These are phyloP conservation scores for Taiwanofungus camphoratus DNA, from an alignment of 1,284 basidiomycete species.

Conservation along the genomic window DNA sequence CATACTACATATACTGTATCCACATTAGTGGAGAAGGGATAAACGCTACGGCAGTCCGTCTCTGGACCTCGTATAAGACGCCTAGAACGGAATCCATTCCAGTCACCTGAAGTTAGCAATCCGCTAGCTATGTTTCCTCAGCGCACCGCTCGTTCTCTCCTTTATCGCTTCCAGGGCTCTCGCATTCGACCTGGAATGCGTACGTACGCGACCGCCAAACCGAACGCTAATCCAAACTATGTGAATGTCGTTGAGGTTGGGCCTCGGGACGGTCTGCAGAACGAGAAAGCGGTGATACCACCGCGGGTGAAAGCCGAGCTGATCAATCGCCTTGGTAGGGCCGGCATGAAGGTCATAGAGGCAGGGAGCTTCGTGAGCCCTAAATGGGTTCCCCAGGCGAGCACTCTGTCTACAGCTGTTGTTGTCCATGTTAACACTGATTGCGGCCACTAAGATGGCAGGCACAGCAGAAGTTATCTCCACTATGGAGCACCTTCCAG, in stretches of 20 bases:
- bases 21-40: too few relatives aligned
- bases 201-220: constrained; percentile 13
- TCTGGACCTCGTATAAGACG: too few relatives aligned
- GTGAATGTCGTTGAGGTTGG: constrained; percentile 88
- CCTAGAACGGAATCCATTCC: too few relatives aligned
- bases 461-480: constrained; percentile 73
- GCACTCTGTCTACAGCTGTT: constrained; percentile 19
- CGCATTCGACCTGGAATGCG: constrained; percentile 1
- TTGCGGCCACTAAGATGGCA: constrained; percentile 59
- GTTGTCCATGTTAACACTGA: neutral
- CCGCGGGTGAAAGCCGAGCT: constrained; percentile 77
- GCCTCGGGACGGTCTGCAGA: constrained; percentile 91
- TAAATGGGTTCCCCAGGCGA: constrained; percentile 89
- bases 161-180: neutral
- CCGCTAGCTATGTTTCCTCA: constrained; percentile 11
- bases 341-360: constrained; percentile 77
- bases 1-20: too few relatives aligned
- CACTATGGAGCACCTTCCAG: constrained; percentile 45
- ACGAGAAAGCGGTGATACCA: constrained; percentile 75
- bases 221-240: constrained; percentile 23
- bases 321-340: constrained; percentile 66
- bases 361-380: constrained; percentile 90
- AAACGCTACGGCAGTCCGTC: too few relatives aligned
- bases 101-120: too few relatives aligned
- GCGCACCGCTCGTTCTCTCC: constrained; percentile 8